phyloP scores from a whole-genome alignment of 768 basidiomycete species.

The Suillus clintonianus region DNA sequence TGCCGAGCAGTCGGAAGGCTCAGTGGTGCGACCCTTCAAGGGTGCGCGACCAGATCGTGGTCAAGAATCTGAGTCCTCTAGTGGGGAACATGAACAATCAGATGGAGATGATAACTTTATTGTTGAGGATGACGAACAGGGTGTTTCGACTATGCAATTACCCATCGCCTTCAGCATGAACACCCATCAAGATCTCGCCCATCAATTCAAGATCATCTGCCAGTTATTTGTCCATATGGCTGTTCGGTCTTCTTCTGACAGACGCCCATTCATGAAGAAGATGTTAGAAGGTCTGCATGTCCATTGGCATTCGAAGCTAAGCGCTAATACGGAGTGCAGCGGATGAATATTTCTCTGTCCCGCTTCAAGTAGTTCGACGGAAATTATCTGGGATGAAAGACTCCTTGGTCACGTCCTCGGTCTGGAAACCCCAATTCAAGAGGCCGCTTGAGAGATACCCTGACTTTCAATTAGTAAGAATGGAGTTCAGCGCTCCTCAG shows the following conservation, averaged over 20 bases:
- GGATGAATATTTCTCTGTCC: conserved; percentile 73
- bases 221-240: conserved; percentile 87
- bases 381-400: conserved; percentile 71
- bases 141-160: conserved; percentile 43
- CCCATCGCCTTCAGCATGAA: conserved; percentile 82
- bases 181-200: conserved; percentile 69
- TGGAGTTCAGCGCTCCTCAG: conserved; percentile 58
- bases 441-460: conserved; percentile 67
- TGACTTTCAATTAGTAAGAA: conserved; percentile 49
- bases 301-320: not conserved
- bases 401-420: conserved; percentile 79
- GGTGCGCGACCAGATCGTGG: conserved; percentile 44
- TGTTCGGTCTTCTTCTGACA: conserved; percentile 52
- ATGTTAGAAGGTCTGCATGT: conserved; percentile 46
- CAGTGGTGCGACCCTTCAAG: conserved; percentile 39
- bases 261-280: conserved; percentile 57
- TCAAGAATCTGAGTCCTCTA: conserved; percentile 38
- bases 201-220: conserved; percentile 86
- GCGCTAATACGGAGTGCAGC: conserved; percentile 29
- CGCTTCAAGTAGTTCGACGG: conserved; percentile 65
- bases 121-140: conserved; percentile 63
- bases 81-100: conserved; percentile 35
- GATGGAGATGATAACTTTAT: conserved; percentile 45
- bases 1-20: conserved; percentile 29
- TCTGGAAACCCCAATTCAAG: conserved; percentile 77